These are phyloP conservation scores for Ustilago bromivora DNA, from an alignment of 1,284 basidiomycete genomes.

Conservation along the genomic window DNA sequence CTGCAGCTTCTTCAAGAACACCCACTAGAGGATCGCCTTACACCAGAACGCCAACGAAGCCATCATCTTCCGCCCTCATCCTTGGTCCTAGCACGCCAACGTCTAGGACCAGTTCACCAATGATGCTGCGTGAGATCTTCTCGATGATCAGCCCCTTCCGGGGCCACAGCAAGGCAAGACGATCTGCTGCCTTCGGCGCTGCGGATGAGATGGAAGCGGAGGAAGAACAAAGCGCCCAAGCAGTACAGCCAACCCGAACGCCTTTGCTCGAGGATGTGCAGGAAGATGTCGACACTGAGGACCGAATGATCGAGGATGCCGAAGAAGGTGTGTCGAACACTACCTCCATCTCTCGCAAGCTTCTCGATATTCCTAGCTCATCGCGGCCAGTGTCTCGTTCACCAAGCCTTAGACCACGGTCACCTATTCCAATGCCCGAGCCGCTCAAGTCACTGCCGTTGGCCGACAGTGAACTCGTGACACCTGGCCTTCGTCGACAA, in stretches of 20 bases:
- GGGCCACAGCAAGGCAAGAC: conserved; percentile 29
- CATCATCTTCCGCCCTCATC: conserved; percentile 16
- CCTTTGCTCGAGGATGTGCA: conserved; percentile 9
- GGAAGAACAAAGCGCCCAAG: conserved; percentile 5
- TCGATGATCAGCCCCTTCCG: conserved; percentile 54
- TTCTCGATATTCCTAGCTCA: conserved; percentile 6
- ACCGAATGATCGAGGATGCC: conserved; percentile 44
- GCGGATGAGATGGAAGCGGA: conserved; percentile 21
- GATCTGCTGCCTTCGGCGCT: conserved; percentile 48
- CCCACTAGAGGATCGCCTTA: conserved; percentile 41
- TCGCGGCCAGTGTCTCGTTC: conserved; percentile 11
- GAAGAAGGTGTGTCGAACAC: conserved; percentile 14
- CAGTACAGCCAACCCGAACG: background rate
- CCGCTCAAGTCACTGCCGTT: conserved; percentile 27
- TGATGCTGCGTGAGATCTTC: conserved; percentile 51
- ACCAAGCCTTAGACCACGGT: conserved; percentile 17
- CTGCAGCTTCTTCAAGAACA: conserved; percentile 25
- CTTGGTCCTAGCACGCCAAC: conserved; percentile 37
- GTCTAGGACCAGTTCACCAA: conserved; percentile 42
- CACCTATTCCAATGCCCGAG: conserved; percentile 18
- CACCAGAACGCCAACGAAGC: conserved; percentile 40
- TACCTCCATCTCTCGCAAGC: conserved; percentile 5
- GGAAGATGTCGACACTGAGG: conserved; percentile 22
- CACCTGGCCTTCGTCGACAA: conserved; percentile 45
- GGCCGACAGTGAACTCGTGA: conserved; percentile 37